Evolutionary conservation across 192 early-diverging fungal genomes (phyloP).

Genomic region (Gaertneriomyces semiglobifer): DNA sequence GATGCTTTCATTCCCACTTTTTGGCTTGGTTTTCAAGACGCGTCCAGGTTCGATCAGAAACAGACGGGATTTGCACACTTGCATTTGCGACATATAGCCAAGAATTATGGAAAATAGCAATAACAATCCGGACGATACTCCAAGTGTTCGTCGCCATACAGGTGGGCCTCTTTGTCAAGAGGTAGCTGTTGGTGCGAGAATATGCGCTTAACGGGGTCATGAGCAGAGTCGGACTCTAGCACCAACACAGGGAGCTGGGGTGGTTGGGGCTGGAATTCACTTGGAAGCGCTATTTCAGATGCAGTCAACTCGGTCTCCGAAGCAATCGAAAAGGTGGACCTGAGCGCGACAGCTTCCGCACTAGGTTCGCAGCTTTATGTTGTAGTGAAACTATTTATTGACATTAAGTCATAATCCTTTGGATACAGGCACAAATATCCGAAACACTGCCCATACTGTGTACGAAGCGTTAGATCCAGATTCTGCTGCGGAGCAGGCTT

Average conservation of each 20-base stretch:
- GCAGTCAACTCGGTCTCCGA: constrained; percentile 1
- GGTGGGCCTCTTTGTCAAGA: too few species aligned
- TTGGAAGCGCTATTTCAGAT: neutral
- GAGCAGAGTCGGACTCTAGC: too few species aligned
- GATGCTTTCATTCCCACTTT: too few species aligned
- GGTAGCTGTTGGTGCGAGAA: too few species aligned
- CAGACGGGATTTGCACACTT: too few species aligned
- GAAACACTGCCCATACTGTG: neutral
- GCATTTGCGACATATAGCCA: too few species aligned
- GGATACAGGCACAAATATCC: neutral
- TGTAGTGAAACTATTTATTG: neutral
- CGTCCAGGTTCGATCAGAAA: too few species aligned
- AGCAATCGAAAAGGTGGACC: neutral
- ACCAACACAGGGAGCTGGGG: neutral
- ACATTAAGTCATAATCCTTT: neutral
- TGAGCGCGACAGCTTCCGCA: neutral
- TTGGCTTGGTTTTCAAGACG: too few species aligned
- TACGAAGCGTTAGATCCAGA: neutral
- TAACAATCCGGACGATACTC: too few species aligned
- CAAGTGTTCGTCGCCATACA: too few species aligned
- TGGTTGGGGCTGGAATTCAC: neutral
- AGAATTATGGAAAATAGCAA: too few species aligned
- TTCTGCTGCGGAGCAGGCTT: neutral
- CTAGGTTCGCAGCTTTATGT: neutral
- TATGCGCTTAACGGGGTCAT: too few species aligned